Base-by-base conservation (phyloP, 805 yeast species). In the Candida maris region DNA sequence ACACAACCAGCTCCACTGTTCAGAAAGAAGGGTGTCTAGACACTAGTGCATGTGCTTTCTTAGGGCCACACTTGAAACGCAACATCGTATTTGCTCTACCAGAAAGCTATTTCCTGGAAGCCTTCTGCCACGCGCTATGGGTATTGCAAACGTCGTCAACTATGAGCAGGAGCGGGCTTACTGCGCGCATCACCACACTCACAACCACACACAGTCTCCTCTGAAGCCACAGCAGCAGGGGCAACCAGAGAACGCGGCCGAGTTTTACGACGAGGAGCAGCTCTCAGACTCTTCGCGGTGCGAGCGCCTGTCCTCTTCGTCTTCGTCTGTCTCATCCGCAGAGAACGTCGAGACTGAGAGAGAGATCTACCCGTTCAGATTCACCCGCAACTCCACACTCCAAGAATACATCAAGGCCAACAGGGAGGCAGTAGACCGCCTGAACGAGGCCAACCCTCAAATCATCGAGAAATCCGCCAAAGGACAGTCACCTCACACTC, bases 401-500 rank as follows among this genome's bases (percentile, higher is more conserved):
- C 61, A 64, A 30, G 82, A 77, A 38, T 75, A 63, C 42, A 49
- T 77, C 6, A 48, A 63, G 26, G 69, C 75, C 44, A 77, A 77
- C 53, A 65, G 62, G 45, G 51, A 54, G 17, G 70, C 60, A 40
- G 72, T 70, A 19, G 76, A 74, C 31, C 62, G 61, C 14, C 65
- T 77, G 41, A 68, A 68, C 36, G 58, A 62, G 16, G 61, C 67
- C 32, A 73, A 77, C 50, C 82, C 87, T 0, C 68, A 70, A 30
- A 61, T 85, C 7, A 71, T 84, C 54, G 76, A 75, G 26, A 49
- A 64, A 42, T 85, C 86, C 51, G 89, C 80, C 2, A 67, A 75
- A 52, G 96, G 96, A 34, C 97, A 88, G 62, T 57, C 76, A n/a
- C 97, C 97, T 14, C 93, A 86, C 61, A 86, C 96, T 4, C 64